phyloP scores from a whole-genome alignment of 257 asterid genomes.

The Leptodermis oblonga region DNA sequence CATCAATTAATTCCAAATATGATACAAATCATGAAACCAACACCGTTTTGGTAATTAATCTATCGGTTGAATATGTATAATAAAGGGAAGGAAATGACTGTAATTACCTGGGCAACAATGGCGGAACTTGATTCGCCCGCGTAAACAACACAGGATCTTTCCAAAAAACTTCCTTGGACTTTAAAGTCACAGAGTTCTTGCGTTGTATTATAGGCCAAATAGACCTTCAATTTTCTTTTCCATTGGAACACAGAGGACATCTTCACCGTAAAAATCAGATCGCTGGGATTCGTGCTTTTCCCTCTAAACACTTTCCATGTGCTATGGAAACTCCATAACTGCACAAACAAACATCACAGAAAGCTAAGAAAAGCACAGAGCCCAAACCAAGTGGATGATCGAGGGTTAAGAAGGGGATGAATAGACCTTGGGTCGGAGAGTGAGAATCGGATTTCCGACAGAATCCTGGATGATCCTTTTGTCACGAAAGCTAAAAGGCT shows the following conservation, averaged over 20 bases:
- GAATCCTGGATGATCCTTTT: slow-evolving; percentile 29
- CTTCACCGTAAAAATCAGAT: slow-evolving; percentile 21
- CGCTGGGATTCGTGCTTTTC: slow-evolving; percentile 12
- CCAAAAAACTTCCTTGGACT: slow-evolving; percentile 29
- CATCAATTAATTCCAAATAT: neutral
- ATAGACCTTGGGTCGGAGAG: slow-evolving; percentile 33
- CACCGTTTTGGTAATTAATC: no score
- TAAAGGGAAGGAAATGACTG: no score
- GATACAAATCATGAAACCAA: no score
- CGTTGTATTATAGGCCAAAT: slow-evolving; percentile 16
- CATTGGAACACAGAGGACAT: neutral
- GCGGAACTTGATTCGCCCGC: slow-evolving; percentile 25
- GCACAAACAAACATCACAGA: neutral
- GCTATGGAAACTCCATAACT: slow-evolving; percentile 17
- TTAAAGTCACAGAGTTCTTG: slow-evolving; percentile 35
- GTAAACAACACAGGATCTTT: slow-evolving; percentile 28
- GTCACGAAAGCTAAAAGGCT: slow-evolving; percentile 17
- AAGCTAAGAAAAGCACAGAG: no score
- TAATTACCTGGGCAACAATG: slow-evolving; percentile 33
- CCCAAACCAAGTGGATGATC: no score
- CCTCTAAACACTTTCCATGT: slow-evolving; percentile 40
- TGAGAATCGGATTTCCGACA: slow-evolving; percentile 29
- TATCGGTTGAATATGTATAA: no score
- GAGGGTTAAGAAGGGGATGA: no score
- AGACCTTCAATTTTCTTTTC: slow-evolving; percentile 7